These are phyloP conservation scores for Epithemia pelagica DNA, from an alignment of 108 stramenopile species.

Conservation along the genomic window DNA sequence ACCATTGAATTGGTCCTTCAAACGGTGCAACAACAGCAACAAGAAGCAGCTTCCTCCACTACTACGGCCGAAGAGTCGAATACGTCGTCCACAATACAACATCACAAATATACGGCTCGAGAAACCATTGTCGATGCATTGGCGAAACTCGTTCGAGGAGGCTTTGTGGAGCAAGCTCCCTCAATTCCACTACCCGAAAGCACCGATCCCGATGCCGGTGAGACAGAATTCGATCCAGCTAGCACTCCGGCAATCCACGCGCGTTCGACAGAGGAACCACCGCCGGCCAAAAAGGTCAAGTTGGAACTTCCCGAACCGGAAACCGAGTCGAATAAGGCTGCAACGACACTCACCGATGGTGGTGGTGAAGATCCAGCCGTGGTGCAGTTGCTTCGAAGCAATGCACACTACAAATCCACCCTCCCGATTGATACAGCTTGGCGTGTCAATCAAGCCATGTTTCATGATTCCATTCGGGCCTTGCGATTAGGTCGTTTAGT, in stretches of 20 bases:
- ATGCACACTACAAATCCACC: constrained; percentile 31
- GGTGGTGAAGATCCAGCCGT: constrained; percentile 5
- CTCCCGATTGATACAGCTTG: constrained; percentile 47
- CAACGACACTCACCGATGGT: constrained; percentile 3
- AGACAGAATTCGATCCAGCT: constrained; percentile 43
- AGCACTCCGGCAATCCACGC: too few species aligned
- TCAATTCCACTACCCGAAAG: constrained; percentile 28
- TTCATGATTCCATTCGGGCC: constrained; percentile 67
- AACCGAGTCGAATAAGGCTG: too few species aligned
- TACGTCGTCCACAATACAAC: constrained; percentile 14
- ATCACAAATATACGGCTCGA: constrained; percentile 24
- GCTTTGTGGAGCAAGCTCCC: constrained; percentile 47
- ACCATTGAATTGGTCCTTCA: constrained; percentile 47
- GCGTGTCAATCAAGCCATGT: constrained; percentile 59
- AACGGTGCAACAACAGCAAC: constrained; percentile 37
- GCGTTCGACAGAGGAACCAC: too few species aligned
- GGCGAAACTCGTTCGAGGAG: constrained; percentile 36
- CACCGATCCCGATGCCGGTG: constrained; percentile 39
- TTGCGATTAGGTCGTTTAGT: constrained; percentile 52
- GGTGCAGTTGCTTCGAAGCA: constrained; percentile 18
- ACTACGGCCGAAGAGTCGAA: constrained; percentile 6
- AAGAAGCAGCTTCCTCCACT: too few species aligned
- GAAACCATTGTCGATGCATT: constrained; percentile 47
- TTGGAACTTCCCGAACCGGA: too few species aligned
- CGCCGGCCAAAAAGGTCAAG: constrained; percentile 15